Conservation (phyloP, 257 asterid genomes). For the Capsicum chinense region DNA sequence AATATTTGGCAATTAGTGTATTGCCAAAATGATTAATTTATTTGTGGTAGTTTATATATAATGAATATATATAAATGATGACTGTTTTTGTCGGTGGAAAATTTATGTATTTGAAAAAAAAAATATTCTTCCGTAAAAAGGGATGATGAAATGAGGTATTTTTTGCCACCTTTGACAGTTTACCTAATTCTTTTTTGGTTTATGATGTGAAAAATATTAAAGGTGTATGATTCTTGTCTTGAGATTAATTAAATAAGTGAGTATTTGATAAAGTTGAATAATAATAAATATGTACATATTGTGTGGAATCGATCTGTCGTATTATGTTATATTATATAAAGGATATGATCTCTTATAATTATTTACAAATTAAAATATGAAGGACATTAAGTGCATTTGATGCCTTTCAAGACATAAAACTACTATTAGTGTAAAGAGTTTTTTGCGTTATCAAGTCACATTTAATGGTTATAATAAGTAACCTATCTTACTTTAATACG, state of each 20-base stretch:
- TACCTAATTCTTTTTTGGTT: not conserved
- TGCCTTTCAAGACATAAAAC: no score
- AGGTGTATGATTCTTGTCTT: not conserved
- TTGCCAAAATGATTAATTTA: constrained; percentile 5
- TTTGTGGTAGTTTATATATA: not conserved
- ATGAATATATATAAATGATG: constrained; percentile 5
- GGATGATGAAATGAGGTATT: not conserved
- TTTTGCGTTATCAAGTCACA: no score
- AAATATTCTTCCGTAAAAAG: not conserved
- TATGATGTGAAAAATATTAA: not conserved
- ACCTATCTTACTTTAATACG: not conserved
- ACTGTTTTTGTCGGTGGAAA: constrained; percentile 19
- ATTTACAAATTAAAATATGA: not conserved
- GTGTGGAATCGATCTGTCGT: not conserved
- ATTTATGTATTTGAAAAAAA: not conserved
- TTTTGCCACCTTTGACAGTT: not conserved
- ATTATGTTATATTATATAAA: not conserved
- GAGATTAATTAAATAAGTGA: not conserved
- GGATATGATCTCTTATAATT: not conserved
- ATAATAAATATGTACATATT: not conserved
- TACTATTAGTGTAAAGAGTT: no score
- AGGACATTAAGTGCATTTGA: no score
- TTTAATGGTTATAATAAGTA: no score
- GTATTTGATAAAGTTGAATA: not conserved
- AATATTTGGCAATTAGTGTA: not conserved